Evolutionary conservation across 768 basidiomycete species (phyloP).

Genomic region (Phaeotremella fagi): DNA sequence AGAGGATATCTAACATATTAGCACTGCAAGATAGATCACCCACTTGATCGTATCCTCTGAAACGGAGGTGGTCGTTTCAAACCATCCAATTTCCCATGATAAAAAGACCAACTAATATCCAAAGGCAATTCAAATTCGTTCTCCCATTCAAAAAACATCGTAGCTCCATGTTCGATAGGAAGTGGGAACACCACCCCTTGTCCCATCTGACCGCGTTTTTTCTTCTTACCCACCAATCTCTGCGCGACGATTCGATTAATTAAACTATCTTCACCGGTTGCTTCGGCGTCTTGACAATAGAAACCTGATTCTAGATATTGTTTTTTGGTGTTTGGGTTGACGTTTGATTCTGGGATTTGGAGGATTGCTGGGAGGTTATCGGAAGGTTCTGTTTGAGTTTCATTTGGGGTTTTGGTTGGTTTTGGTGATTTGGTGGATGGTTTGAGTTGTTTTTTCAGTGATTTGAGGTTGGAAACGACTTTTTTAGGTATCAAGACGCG

Average conservation of each 20-base stretch:
- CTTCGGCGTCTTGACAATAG: conserved; percentile 36
- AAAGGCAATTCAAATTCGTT: conserved; percentile 41
- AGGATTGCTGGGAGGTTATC: no score
- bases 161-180: conserved; percentile 34
- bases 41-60: conserved; percentile 30
- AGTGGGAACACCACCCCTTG: conserved; percentile 8
- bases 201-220: background rate
- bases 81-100: conserved; percentile 29
- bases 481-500: no score
- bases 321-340: conserved; percentile 10
- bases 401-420: no score
- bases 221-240: conserved; percentile 6
- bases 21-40: background rate
- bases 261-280: conserved; percentile 16
- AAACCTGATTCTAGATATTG: conserved; percentile 35
- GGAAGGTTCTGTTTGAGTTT: no score
- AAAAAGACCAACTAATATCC: conserved; percentile 35
- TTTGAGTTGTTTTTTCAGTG: no score
- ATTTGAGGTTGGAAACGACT: no score
- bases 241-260: conserved; percentile 28
- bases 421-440: no score
- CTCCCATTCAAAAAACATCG: conserved; percentile 29
- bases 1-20: conserved; percentile 27
- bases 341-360: background rate
- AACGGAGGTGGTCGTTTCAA: conserved; percentile 37